A percentile compares a stretch with the other conserved stretches of the same genome.
Conservation (phyloP, 805 yeast species). For the Candida ponderosae region DNA sequence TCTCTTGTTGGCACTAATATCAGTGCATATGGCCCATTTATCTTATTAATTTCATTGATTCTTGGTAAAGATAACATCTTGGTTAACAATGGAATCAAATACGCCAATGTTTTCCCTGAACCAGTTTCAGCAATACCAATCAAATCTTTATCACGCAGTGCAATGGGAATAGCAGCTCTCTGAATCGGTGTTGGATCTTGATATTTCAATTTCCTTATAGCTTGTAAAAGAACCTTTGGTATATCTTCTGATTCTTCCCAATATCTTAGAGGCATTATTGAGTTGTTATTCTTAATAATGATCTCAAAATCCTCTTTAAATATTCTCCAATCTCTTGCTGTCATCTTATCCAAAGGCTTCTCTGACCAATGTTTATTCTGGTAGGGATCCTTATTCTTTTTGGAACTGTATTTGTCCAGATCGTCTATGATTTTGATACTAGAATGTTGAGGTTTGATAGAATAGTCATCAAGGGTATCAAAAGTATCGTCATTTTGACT, state of each 20-base stretch:
- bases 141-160: constrained; percentile 51
- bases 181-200: constrained; percentile 84
- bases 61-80: constrained; percentile 41
- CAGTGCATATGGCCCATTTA: constrained; percentile 66
- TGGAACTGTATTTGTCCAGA: constrained; percentile 7
- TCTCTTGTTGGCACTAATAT: constrained; percentile 92
- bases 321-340: constrained; percentile 82
- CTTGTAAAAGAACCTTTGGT: constrained; percentile 31
- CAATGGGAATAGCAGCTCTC: constrained; percentile 76
- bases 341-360: constrained; percentile 61
- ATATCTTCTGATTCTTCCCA: constrained; percentile 61
- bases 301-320: constrained; percentile 73
- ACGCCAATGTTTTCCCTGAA: constrained; percentile 88
- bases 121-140: constrained; percentile 96
- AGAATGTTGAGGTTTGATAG: constrained; percentile 10
- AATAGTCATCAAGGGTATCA: constrained; percentile 30
- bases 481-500: constrained; percentile 59
- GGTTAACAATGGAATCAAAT: constrained; percentile 61
- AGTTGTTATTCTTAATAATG: constrained; percentile 35
- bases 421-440: constrained; percentile 9
- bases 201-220: constrained; percentile 37
- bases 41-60: constrained; percentile 35
- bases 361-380: constrained; percentile 50
- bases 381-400: constrained; percentile 9
- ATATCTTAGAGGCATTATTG: constrained; percentile 51